Base-by-base conservation (phyloP, 441 rosid genomes). In the Populus trichocarpa region DNA sequence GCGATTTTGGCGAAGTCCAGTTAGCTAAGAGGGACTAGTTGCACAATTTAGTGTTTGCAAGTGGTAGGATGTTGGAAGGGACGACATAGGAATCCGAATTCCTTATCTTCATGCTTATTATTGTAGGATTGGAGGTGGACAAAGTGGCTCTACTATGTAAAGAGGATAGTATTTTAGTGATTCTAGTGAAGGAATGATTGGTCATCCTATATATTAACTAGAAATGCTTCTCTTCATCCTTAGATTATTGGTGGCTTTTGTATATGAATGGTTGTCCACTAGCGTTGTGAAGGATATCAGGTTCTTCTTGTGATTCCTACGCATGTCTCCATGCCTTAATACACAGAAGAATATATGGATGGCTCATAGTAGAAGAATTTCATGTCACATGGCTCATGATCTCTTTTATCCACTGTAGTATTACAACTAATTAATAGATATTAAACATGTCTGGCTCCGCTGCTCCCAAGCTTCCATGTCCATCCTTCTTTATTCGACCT, bases 71-170 rank as follows among this genome's bases (percentile, higher is more conserved):
- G 77, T 71, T 11, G 33, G 71, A 65, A 35, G 73, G 73, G 14
- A 50, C 46, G 69, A 35, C 8, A 25, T 30, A 36, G 28, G 76
- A 69, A 78, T 78, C 78, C 78, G 69, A 78, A 67, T 76, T 57
- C 53, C 11, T 18, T 76, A 75, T 81, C 20, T 66, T 74, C 28
- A 13, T 63, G 40, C 23, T 22, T 36, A 5, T 40, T 1, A 16
- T 36, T 23, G 4, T 28, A 20, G 28, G 36, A 36, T 77, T 20
- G 38, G 16, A 1, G 25, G 42, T 18, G 67, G 72, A 70, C 42
- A 74, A 50, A 74, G 30, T 50, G 30, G 36, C 50, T 50, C 25
- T 53, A 9, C 67, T 18, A 0, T 22, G 72, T 30, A 53, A 53
- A 53, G 61, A 64, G 69, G 8, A 20, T 2, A 18, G 38, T 16